Conservation (phyloP, 148 eudicot species). For the Nepenthes mirabilis region DNA sequence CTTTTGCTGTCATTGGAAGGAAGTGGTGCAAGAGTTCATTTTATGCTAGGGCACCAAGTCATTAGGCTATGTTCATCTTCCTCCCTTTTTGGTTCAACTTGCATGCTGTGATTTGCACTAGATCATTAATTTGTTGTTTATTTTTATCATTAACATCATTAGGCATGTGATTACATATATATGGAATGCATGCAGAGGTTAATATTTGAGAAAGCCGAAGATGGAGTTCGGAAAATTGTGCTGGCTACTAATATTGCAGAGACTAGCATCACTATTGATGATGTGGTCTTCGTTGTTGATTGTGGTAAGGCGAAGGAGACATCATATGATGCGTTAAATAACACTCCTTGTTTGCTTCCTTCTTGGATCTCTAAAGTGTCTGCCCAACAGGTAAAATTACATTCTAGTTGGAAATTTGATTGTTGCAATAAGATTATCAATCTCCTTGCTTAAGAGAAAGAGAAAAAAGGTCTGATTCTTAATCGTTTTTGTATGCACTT, state of each 20-base stretch:
- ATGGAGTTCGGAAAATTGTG: slow-evolving; percentile 85
- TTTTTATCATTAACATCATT: not conserved
- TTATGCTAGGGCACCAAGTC: too few relatives aligned
- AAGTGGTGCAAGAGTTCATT: too few relatives aligned
- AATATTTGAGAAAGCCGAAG: slow-evolving; percentile 75
- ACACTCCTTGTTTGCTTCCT: slow-evolving; percentile 91
- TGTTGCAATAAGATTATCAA: not conserved
- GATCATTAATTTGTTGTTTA: not conserved
- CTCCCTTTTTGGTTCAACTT: too few relatives aligned
- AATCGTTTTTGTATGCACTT: too few relatives aligned
- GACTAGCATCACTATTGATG: slow-evolving; percentile 98
- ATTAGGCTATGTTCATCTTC: too few relatives aligned
- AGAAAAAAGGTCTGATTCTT: too few relatives aligned
- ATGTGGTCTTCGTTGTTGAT: slow-evolving; percentile 87
- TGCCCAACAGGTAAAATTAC: slow-evolving; percentile 77
- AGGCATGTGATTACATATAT: not conserved
- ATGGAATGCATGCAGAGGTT: slow-evolving; percentile 47
- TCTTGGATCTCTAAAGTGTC: slow-evolving; percentile 99
- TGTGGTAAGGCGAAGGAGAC: slow-evolving; percentile 99
- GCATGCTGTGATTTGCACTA: not conserved
- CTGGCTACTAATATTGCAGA: slow-evolving; percentile 99
- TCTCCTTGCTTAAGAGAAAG: not conserved
- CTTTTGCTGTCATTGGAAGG: too few relatives aligned
- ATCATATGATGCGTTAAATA: slow-evolving; percentile 93
- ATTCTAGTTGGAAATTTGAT: slow-evolving; percentile 4